A percentile compares a stretch with the other conserved stretches of the same genome.
phyloP scores from a whole-genome alignment of 2,329 filamentous ascomycete species.

The Fusarium multiceps region DNA sequence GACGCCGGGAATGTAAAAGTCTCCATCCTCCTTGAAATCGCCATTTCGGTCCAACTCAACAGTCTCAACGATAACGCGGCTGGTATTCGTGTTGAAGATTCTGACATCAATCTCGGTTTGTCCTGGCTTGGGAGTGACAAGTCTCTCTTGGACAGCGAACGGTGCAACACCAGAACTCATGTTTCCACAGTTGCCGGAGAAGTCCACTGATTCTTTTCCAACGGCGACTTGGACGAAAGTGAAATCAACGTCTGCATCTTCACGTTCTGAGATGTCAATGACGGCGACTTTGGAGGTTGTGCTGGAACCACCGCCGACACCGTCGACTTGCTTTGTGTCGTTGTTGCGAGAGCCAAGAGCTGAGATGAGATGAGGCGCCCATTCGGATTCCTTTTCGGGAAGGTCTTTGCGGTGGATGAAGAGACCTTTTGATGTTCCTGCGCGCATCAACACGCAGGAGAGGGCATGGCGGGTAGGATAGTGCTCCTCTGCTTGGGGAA shows the following conservation, averaged over 20 bases:
- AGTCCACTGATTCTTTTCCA: conserved; percentile 64
- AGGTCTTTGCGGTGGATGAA: conserved; percentile 67
- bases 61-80: conserved; percentile 64
- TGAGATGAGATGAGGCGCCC: conserved; percentile 63
- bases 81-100: conserved; percentile 73
- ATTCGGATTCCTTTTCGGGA: conserved; percentile 57
- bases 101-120: conserved; percentile 50
- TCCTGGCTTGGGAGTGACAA: conserved; percentile 46
- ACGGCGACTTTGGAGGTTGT: conserved; percentile 72
- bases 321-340: conserved; percentile 69
- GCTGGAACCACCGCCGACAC: conserved; percentile 68
- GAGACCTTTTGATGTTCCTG: conserved; percentile 71
- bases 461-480: conserved; percentile 44
- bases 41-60: conserved; percentile 62
- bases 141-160: conserved; percentile 66
- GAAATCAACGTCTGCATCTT: conserved; percentile 67
- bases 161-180: conserved; percentile 70
- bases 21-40: conserved; percentile 59
- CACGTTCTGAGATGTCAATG: conserved; percentile 55
- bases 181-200: conserved; percentile 72
- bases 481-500: not conserved
- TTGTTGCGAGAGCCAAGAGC: conserved; percentile 63
- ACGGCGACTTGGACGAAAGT: conserved; percentile 72
- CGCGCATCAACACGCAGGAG: conserved; percentile 69
- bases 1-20: conserved; percentile 70